Base-by-base conservation (phyloP, 129 eudicot species). In the Glebionis coronaria region DNA sequence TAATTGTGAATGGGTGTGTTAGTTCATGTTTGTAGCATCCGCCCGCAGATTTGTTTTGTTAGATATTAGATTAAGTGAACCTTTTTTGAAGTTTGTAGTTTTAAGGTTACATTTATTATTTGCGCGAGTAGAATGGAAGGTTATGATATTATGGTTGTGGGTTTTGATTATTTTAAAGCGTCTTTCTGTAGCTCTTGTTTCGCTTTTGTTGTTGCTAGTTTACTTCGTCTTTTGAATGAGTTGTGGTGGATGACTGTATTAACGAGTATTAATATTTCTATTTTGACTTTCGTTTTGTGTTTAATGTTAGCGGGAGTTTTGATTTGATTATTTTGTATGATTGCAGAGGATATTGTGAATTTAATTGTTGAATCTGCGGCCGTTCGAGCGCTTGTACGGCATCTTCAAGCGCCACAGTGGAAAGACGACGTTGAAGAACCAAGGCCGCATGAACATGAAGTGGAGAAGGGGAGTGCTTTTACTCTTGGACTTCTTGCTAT, bases 401-500 rank as follows among this genome's bases (percentile, higher is more conserved):
- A 81, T 72, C 82, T 84, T 16, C 77, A 84, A 64, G 81, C 77
- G 45, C 90, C 90, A 4, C 66, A 70, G 28, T 49, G 49, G 62
- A 71, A 69, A 42, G 81, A 74, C 4, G 81, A 74, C 8, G 75
- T 47, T 44, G 54, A 14, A 10, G 70, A 59, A 47, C 66, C 69
- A 28, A 78, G 69, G 70, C 83, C 81, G 4, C 67, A 67, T 54
- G 84, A 84, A 77, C 90, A 78, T 56, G 90, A 84, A 71, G 86
- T 81, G 61, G 90, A 84, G 80, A 81, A 81, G 73, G 86, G 81
- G 38, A 74, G 86, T 65, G 90, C 90, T 47, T 84, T 84, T 53
- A 76, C 90, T 8, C 78, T 84, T 44, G 84, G 90, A 18, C 86
- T 84, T 81, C 83, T 84, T 44, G 86, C 90, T 63, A 78, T 81